Percentiles rank a stretch among this genome's conserved stretches.
Conservation (phyloP, 2,329 filamentous ascomycete genomes). For the Hypoxylon sp. region DNA sequence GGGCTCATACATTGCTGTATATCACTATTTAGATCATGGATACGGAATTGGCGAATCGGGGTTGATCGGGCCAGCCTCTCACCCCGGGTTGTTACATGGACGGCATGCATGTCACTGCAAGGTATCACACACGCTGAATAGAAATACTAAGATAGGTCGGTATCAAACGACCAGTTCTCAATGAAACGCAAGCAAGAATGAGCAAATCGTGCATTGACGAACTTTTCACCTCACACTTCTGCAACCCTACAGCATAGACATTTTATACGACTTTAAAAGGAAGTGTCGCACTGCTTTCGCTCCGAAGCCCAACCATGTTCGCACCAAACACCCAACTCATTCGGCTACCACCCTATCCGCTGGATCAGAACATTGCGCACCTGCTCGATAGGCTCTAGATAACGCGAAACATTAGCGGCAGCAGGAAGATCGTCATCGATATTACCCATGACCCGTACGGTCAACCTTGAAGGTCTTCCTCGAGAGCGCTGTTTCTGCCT, state of each 20-base stretch:
- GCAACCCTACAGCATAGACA: conserved; percentile 21
- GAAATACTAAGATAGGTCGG: conserved; percentile 15
- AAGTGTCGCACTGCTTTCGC: conserved; percentile 1
- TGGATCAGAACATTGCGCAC: conserved; percentile 13
- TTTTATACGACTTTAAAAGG: conserved; percentile 2
- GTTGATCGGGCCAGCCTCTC: conserved; percentile 30
- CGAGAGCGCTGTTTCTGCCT: neutral
- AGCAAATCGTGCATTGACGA: conserved; percentile 34
- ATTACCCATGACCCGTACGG: conserved; percentile 15
- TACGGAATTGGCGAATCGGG: conserved; percentile 37
- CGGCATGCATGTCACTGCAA: conserved; percentile 10
- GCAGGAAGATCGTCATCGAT: conserved; percentile 26
- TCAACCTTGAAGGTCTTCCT: conserved; percentile 11
- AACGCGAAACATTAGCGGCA: conserved; percentile 25
- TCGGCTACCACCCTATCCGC: conserved; percentile 22
- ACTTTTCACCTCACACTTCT: conserved; percentile 11
- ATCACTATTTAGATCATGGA: conserved; percentile 30
- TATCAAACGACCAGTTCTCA: conserved; percentile 23
- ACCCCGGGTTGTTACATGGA: conserved; percentile 26
- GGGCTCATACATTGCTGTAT: conserved; percentile 20
- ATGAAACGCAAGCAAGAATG: conserved; percentile 23
- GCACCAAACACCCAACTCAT: conserved; percentile 16
- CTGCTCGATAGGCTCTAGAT: conserved; percentile 39
- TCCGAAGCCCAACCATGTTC: conserved; percentile 3
- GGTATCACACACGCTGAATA: conserved; percentile 15